Evolutionary conservation across 495 filamentous ascomycete species (phyloP), one percentile per base, ranked within the genome.

Genomic region (Daldinia bambusicola): DNA sequence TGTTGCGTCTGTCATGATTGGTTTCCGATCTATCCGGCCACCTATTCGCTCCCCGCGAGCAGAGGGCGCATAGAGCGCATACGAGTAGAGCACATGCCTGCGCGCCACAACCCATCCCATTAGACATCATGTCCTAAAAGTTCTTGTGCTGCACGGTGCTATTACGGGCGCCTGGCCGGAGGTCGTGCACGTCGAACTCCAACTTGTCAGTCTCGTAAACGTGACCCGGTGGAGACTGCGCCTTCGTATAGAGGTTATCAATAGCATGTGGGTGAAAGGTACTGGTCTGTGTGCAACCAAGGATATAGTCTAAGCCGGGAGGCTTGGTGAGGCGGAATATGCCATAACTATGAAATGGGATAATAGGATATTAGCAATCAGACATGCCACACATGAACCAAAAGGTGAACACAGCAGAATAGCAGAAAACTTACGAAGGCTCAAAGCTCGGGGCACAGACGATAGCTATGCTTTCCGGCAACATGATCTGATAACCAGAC

Each of bases 381-480:
- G 8, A 48, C 18, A 2, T 48, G 43, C n/a, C 16, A 10, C 37
- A 12, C 18, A 70, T 14, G 10, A 16, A 26, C 7, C 12, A 34
- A 66, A 63, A 10, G 50, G 52, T 53, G 26, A 30, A 50, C 61
- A 20, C 5, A 18, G 10, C 53, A 6, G 41, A 9, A 31, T 38
- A 26, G 14, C 60, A 26, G 40, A 63, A n/a, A 22, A 88, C 89
- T 83, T 79, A 93, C 86, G 86, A 89, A 45, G 93, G 93, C 13
- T 84, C 82, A 66, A 90, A 91, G 50, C 86, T 91, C 12, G 95
- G 95, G 32, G 96, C 93, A 80, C 96, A 98, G 51, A 99, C 95
- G 70, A 99, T 96, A 7, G 96, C 95, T 74, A 99, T 95, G 75
- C 91, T 94, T 83, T 99, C 95, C 14, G 92, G 88, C 77, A 98